A percentile compares a stretch with the other conserved stretches of the same genome.
These are phyloP conservation scores for Phytophthora sansomeana DNA, from an alignment of 352 stramenopile genomes.

Conservation along the genomic window DNA sequence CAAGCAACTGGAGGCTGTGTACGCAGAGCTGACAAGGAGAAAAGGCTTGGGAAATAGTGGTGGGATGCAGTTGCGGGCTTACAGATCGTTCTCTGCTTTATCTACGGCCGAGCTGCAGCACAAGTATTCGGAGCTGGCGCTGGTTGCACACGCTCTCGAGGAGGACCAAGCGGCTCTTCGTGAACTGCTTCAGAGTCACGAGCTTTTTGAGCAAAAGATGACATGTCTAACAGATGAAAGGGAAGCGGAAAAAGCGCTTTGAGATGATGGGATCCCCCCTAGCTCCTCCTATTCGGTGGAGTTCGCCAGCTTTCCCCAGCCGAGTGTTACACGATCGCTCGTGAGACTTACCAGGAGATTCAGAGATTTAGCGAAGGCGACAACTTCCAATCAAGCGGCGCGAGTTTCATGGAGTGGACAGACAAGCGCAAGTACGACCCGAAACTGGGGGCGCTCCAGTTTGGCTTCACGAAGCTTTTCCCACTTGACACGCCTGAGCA, in stretches of 20 bases:
- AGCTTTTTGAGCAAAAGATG: slow-evolving; percentile 35
- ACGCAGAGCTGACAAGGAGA: slow-evolving; percentile 35
- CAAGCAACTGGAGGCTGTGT: slow-evolving; percentile 52
- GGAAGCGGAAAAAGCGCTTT: slow-evolving; percentile 3
- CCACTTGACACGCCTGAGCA: slow-evolving; percentile 35
- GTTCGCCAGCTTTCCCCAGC: slow-evolving; percentile 21
- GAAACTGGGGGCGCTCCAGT: slow-evolving; percentile 38
- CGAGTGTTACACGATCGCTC: slow-evolving; percentile 51
- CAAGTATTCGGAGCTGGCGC: slow-evolving; percentile 42
- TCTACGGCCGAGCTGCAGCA: slow-evolving; percentile 14
- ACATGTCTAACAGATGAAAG: slow-evolving; percentile 14
- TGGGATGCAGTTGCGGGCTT: slow-evolving; percentile 9
- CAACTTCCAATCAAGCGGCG: slow-evolving; percentile 37
- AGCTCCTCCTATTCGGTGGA: slow-evolving; percentile 48
- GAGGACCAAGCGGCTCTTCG: slow-evolving; percentile 45
- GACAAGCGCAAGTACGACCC: slow-evolving; percentile 52
- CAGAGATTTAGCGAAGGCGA: slow-evolving; percentile 34
- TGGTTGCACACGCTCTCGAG: slow-evolving; percentile 44
- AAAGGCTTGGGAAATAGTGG: background rate
- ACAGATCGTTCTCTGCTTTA: slow-evolving; percentile 4
- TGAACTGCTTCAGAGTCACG: slow-evolving; percentile 33
- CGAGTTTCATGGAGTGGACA: slow-evolving; percentile 58
- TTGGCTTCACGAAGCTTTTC: slow-evolving; percentile 49
- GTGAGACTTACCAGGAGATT: slow-evolving; percentile 57
- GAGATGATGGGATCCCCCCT: slow-evolving; percentile 31